Conservation (phyloP, 1,284 basidiomycete species). For the Pholiota adiposa region DNA sequence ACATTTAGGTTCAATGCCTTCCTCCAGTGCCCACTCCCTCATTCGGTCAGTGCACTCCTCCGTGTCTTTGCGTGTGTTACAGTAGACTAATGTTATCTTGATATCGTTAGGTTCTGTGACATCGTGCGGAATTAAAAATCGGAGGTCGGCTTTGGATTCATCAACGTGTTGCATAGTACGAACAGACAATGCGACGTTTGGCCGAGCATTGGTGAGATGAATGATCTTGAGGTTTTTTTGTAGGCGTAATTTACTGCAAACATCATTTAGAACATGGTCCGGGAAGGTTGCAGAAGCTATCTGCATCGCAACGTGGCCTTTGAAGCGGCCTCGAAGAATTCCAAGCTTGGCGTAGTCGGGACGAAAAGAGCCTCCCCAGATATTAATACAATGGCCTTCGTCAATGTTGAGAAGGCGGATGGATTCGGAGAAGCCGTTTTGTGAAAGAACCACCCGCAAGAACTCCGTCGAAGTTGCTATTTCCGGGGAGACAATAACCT, state of each 20-base stretch:
- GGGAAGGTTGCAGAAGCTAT: not conserved
- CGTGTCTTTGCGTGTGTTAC: conserved; percentile 12
- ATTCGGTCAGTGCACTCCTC: conserved; percentile 14
- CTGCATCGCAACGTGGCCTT: not conserved
- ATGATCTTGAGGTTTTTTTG: conserved; percentile 9
- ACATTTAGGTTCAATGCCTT: conserved; percentile 1
- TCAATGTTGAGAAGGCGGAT: conserved; percentile 20
- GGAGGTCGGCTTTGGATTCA: conserved; percentile 18
- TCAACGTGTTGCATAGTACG: conserved; percentile 19
- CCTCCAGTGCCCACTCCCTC: conserved; percentile 13
- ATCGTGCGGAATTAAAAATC: conserved; percentile 17
- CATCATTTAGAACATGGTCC: conserved; percentile 19
- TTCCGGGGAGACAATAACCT: conserved; percentile 22
- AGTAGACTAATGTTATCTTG: conserved; percentile 19
- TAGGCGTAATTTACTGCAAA: conserved; percentile 13
- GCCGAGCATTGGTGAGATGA: conserved; percentile 17
- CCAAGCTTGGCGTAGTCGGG: conserved; percentile 19
- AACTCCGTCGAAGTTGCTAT: conserved; percentile 15
- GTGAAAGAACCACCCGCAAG: conserved; percentile 2
- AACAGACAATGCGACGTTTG: conserved; percentile 22
- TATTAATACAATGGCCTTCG: conserved; percentile 21
- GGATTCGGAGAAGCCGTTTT: conserved; percentile 1
- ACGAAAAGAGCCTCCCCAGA: conserved; percentile 23
- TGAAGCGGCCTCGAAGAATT: conserved; percentile 15
- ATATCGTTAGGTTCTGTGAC: conserved; percentile 9